Percentiles rank a stretch among this genome's conserved stretches.
phyloP scores from a whole-genome alignment of 805 yeast species.

The Komagataella kurtzmanii region DNA sequence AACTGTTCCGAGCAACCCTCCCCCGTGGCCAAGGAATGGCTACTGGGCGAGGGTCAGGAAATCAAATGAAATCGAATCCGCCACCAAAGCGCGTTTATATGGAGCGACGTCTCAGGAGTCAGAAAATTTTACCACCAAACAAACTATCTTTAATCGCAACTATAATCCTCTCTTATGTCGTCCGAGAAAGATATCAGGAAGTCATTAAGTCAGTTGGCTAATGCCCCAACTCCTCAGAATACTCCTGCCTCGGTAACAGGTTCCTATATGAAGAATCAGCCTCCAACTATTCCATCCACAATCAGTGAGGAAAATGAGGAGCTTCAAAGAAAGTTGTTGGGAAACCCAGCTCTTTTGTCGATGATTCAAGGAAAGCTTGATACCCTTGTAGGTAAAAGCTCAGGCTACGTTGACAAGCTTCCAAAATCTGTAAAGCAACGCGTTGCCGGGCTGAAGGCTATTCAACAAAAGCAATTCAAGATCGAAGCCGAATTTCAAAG shows the following conservation, averaged over 20 bases:
- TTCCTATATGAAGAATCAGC: conserved; percentile 52
- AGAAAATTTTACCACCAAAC: background rate
- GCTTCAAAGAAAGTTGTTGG: conserved; percentile 25
- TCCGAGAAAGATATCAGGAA: conserved; percentile 35
- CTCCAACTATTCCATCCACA: conserved; percentile 51
- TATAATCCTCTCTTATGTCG: background rate
- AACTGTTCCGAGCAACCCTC: background rate
- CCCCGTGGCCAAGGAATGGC: background rate
- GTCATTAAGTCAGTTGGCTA: conserved; percentile 60
- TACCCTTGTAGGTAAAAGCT: conserved; percentile 68
- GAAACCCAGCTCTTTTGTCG: conserved; percentile 70
- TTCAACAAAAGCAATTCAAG: conserved; percentile 69
- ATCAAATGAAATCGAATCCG: background rate
- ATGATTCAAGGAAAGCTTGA: conserved; percentile 87
- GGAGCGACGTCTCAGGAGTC: background rate
- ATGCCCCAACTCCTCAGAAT: conserved; percentile 97
- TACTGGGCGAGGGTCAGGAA: background rate
- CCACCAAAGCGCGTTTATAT: background rate
- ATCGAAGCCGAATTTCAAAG: conserved; percentile 86
- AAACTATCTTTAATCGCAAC: background rate
- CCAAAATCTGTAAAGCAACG: conserved; percentile 64
- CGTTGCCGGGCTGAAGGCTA: conserved; percentile 67
- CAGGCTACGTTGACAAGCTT: conserved; percentile 73
- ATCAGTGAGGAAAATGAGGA: conserved; percentile 47
- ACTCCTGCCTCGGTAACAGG: conserved; percentile 84